Conservation (phyloP, 768 basidiomycete genomes). For the Lactarius akahatsu region DNA sequence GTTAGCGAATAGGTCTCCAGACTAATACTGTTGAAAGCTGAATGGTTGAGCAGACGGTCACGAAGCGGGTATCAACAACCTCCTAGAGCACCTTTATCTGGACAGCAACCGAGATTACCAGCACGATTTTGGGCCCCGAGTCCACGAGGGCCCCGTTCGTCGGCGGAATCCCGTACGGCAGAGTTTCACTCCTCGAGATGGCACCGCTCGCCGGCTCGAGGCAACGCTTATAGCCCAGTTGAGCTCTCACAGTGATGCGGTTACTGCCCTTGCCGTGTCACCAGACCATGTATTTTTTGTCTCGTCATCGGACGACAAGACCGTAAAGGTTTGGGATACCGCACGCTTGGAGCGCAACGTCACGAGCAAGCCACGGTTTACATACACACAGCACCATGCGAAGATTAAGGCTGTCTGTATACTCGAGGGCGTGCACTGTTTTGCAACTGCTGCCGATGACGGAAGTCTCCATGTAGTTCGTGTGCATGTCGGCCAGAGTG, state of each 20-base stretch:
- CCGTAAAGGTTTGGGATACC: conserved; percentile 90
- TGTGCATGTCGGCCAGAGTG: conserved; percentile 66
- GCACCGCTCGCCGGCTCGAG: conserved; percentile 58
- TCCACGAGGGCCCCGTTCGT: conserved; percentile 78
- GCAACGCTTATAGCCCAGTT: conserved; percentile 83
- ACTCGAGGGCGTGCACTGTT: conserved; percentile 84
- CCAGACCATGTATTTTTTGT: conserved; percentile 96
- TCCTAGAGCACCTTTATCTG: conserved; percentile 87
- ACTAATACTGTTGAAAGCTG: background rate
- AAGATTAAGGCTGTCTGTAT: conserved; percentile 69
- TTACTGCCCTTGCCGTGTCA: conserved; percentile 81
- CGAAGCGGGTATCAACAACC: conserved; percentile 84
- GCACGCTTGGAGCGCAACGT: conserved; percentile 93
- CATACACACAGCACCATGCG: conserved; percentile 64
- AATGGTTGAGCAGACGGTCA: conserved; percentile 62
- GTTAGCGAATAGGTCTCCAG: conserved; percentile 40
- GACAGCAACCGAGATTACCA: conserved; percentile 85
- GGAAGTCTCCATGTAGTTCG: conserved; percentile 83
- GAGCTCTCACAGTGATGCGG: conserved; percentile 73
- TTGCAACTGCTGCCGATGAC: conserved; percentile 82
- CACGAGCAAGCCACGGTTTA: conserved; percentile 64
- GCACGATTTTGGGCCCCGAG: conserved; percentile 87
- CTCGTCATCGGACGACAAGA: conserved; percentile 91
- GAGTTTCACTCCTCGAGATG: conserved; percentile 65
- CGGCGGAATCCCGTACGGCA: conserved; percentile 73